A percentile compares a stretch with the other conserved stretches of the same genome.
Evolutionary conservation across 2,329 filamentous ascomycete genomes (phyloP).

Genomic region (Corynespora cassiicola): DNA sequence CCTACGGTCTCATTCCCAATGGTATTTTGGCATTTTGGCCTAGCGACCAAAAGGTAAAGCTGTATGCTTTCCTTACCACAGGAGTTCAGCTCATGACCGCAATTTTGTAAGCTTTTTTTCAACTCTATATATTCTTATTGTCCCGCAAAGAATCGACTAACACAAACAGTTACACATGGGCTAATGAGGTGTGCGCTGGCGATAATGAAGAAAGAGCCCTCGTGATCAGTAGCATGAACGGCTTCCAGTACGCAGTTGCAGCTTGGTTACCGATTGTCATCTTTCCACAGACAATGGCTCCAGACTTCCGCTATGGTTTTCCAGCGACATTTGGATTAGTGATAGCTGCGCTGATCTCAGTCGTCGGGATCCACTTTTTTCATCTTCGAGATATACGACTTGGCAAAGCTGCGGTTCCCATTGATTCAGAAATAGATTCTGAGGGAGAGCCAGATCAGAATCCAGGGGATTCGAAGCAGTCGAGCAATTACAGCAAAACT

Average conservation of each 20-base stretch:
- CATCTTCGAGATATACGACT: slow-evolving; percentile 1
- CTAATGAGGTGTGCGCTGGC: slow-evolving; percentile 39
- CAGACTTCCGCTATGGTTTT: slow-evolving; percentile 27
- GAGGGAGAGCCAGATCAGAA: too few relatives aligned
- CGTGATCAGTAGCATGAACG: slow-evolving; percentile 42
- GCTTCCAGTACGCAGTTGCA: slow-evolving; percentile 38
- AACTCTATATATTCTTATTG: neutral
- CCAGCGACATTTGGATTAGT: slow-evolving; percentile 13
- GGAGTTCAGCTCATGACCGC: slow-evolving; percentile 44
- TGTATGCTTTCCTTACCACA: slow-evolving; percentile 37
- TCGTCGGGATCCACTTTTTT: slow-evolving; percentile 6
- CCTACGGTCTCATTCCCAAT: slow-evolving; percentile 37
- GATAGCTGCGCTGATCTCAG: slow-evolving; percentile 10
- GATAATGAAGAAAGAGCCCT: slow-evolving; percentile 42
- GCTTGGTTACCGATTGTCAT: slow-evolving; percentile 43
- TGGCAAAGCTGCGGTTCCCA: too few relatives aligned
- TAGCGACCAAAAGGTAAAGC: slow-evolving; percentile 31
- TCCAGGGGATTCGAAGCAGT: too few relatives aligned
- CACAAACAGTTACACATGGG: slow-evolving; percentile 34
- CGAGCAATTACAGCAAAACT: too few relatives aligned
- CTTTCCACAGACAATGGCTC: slow-evolving; percentile 42
- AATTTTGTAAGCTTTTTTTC: slow-evolving; percentile 38
- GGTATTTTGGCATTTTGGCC: slow-evolving; percentile 31
- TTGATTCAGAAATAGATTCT: too few relatives aligned
- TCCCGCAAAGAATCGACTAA: slow-evolving; percentile 1